Conservation (phyloP, 768 basidiomycete genomes). For the Tulasnella sp. region DNA sequence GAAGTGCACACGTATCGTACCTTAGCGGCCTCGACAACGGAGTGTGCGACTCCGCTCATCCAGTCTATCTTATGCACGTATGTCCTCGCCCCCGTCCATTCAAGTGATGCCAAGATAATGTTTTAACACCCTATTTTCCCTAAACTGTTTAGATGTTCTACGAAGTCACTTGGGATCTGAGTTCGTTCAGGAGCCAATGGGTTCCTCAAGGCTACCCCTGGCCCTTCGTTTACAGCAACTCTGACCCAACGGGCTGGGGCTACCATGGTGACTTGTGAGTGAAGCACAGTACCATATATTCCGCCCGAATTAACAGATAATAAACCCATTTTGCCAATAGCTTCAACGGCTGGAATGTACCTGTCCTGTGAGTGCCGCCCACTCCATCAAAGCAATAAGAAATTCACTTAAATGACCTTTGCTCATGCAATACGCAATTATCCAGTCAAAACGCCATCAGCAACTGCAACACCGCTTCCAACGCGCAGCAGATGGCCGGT, state of each 20-base stretch:
- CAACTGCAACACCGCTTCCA: slow-evolving; percentile 1
- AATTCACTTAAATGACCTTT: too few relatives aligned
- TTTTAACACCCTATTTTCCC: too few relatives aligned
- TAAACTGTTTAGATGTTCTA: slow-evolving; percentile 14
- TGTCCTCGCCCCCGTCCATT: background rate
- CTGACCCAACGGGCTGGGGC: slow-evolving; percentile 16
- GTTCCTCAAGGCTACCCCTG: slow-evolving; percentile 6
- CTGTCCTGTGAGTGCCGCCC: background rate
- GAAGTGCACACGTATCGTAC: slow-evolving; percentile 21
- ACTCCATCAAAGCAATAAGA: too few relatives aligned
- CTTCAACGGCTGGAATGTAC: slow-evolving; percentile 5
- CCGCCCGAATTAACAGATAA: background rate
- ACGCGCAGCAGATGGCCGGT: background rate
- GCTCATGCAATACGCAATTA: background rate
- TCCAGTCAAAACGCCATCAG: slow-evolving; percentile 14
- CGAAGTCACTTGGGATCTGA: slow-evolving; percentile 18
- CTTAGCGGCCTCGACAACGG: slow-evolving; percentile 15
- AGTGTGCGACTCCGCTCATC: slow-evolving; percentile 12
- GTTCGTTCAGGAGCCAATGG: slow-evolving; percentile 12
- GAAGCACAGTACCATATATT: slow-evolving; percentile 24
- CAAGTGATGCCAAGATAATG: too few relatives aligned
- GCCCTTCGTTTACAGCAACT: slow-evolving; percentile 18
- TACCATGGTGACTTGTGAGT: slow-evolving; percentile 21
- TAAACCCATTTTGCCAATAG: background rate
- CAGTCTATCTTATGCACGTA: slow-evolving; percentile 13